These are phyloP conservation scores for Tricholomella constricta DNA, from an alignment of 768 basidiomycete species.

Conservation along the genomic window DNA sequence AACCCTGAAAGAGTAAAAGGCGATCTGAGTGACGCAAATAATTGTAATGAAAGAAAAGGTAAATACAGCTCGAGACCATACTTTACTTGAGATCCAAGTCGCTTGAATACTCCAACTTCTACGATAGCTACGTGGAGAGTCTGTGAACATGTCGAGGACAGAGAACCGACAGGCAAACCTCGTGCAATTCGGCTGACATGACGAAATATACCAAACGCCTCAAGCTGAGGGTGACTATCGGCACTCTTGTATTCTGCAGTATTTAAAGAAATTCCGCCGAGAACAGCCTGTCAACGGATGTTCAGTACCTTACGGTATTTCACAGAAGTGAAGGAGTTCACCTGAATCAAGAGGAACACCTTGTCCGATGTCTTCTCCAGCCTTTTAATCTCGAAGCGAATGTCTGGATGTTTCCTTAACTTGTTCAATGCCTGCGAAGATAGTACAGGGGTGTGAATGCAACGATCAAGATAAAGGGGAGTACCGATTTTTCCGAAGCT, in stretches of 20 bases:
- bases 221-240: conserved; percentile 74
- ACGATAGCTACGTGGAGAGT: conserved; percentile 57
- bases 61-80: conserved; percentile 75
- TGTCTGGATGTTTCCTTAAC: conserved; percentile 70
- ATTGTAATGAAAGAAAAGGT: not conserved
- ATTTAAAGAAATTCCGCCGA: conserved; percentile 71
- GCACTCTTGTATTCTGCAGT: conserved; percentile 66
- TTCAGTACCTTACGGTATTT: not conserved
- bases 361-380: conserved; percentile 75
- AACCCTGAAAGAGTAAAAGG: conserved; percentile 42
- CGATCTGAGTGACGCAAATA: not conserved
- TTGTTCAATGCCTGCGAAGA: conserved; percentile 56
- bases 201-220: conserved; percentile 71
- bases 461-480: not conserved
- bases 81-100: conserved; percentile 67
- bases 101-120: conserved; percentile 70
- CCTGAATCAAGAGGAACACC: conserved; percentile 79
- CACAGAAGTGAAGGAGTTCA: conserved; percentile 24
- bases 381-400: conserved; percentile 75
- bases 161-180: conserved; percentile 44
- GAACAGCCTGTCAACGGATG: conserved; percentile 54
- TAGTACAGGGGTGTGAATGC: not conserved
- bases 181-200: conserved; percentile 74
- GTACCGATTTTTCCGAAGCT: conserved; percentile 73
- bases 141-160: not conserved